Evolutionary conservation across 2,329 filamentous ascomycete species (phyloP), one percentile per base, ranked within the genome.

Genomic region (Colletotrichum neosansevieriae): DNA sequence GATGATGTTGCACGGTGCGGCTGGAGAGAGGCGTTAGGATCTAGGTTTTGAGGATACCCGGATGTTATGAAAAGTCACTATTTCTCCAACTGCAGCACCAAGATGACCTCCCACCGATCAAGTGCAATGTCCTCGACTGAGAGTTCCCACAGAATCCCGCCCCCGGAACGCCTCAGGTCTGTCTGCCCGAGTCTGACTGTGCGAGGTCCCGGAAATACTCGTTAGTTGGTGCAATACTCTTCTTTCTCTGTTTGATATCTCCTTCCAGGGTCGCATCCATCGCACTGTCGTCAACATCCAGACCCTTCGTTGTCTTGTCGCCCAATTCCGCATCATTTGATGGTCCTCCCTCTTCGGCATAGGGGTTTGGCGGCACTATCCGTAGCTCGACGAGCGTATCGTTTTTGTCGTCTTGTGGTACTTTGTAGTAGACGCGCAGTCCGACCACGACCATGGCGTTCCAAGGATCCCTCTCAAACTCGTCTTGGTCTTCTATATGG

Each of bases 381-480:
- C 75, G 75, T 15, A 85, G 72, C 67, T 76, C 76, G 29, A 83
- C 77, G 2, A 79, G 73, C 44, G 79, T 76, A 40, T 78, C 74
- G 7, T 76, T 73, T 34, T 71, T 70, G 11, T 77, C 72, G n/a
- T 76, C 76, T 15, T 75, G 75, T 0, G 75, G 71, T 0, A 78
- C 80, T 72, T 86, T 86, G 74, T 85, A 83, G 72, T 87, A 88
- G 4, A 88, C 82, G 12, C 84, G 79, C 58, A 88, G 75, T 0
- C 86, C 85, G 0, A 88, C 81, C 11, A 86, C 82, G 6, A 80
- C 82, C 42, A 87, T 81, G 10, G 86, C 85, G 71, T 88, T 87
- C 85, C 86, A 88, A 7, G 84, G 82, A 59, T 85, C 80, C 24
- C 82, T 79, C 70, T 87, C 83, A 56, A 85, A 85, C 63, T 88